Evolutionary conservation across 768 basidiomycete genomes (phyloP).

Genomic region (Russula brevipes): DNA sequence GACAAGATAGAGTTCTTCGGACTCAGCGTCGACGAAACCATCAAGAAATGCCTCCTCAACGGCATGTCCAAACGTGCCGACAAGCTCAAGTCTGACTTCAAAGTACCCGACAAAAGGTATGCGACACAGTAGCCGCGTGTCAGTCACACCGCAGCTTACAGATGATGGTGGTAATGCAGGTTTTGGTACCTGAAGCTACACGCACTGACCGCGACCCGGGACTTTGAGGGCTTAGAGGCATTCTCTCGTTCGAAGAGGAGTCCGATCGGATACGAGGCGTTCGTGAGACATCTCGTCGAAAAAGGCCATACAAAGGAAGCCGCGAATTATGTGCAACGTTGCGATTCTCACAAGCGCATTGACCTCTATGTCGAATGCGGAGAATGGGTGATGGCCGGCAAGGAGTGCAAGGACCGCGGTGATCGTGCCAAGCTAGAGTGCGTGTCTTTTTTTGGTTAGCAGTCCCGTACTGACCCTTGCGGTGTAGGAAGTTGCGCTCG

Average conservation of each 20-base stretch:
- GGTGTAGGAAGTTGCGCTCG: conserved; percentile 58
- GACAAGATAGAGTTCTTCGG: conserved; percentile 79
- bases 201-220: conserved; percentile 68
- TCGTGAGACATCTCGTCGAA: conserved; percentile 72
- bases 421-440: conserved; percentile 85
- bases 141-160: not conserved
- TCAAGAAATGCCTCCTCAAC: conserved; percentile 69
- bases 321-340: conserved; percentile 68
- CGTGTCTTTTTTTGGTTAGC: conserved; percentile 30
- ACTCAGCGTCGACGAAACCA: conserved; percentile 80
- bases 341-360: conserved; percentile 75
- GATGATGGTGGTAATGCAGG: conserved; percentile 36
- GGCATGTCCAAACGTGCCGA: conserved; percentile 86
- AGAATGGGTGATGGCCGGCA: conserved; percentile 85
- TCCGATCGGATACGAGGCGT: conserved; percentile 93
- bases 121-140: conserved; percentile 23
- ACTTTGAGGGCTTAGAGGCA: conserved; percentile 81
- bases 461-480: conserved; percentile 15
- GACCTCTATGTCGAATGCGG: conserved; percentile 88
- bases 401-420: conserved; percentile 83
- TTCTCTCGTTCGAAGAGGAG: conserved; percentile 86
- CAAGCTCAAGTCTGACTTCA: conserved; percentile 83
- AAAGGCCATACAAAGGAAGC: conserved; percentile 76
- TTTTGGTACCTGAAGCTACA: conserved; percentile 94
- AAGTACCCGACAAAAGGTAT: conserved; percentile 91